Base-by-base conservation (phyloP, 1,284 basidiomycete genomes). In the Hemileia vastatrix region DNA sequence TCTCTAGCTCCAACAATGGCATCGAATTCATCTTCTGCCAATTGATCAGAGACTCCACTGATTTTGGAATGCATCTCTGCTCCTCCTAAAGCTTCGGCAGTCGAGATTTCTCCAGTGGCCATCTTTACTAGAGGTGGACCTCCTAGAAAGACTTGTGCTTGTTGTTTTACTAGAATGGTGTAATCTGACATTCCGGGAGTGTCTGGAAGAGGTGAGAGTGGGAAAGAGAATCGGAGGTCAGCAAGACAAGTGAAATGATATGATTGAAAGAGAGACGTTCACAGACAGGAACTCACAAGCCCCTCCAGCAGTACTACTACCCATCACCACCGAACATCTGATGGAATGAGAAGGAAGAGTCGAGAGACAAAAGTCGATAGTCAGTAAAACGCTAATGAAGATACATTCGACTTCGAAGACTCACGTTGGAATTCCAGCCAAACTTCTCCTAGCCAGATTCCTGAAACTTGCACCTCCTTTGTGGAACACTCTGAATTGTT, bases 401-500 rank as follows among this genome's bases (percentile, higher is more conserved):
- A 27, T n/a, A n/a, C n/a, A n/a, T n/a, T n/a, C n/a, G n/a, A n/a
- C n/a, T n/a, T n/a, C 45, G 48, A 18, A 24, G n/a, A 32, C 48
- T 24, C 48, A 50, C 48, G 48, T 50, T 24, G 48, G 48, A 24
- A 32, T 32, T 24, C 23, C 23, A 32, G 48, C 48, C 23, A 32
- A 24, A 32, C 9, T 11, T 32, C 31, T 50, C 13, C 48, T 24
- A 32, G 48, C 48, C 11, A 50, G 23, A 32, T 50, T 50, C 13
- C 48, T 24, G 48, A 50, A 50, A 24, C 11, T 11, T 8, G 9
- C 15, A 32, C 48, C 48, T 24, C 48, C 48, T 13, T 32, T 24
- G 48, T 50, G 48, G n/a, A 50, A 50, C 9, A 50, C 48, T 32
- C 31, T 50, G 48, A 50, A 50, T n/a, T 50, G 48, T 32, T 50